phyloP scores from a whole-genome alignment of 75 land plant species.

The Sequoiadendron giganteum region DNA sequence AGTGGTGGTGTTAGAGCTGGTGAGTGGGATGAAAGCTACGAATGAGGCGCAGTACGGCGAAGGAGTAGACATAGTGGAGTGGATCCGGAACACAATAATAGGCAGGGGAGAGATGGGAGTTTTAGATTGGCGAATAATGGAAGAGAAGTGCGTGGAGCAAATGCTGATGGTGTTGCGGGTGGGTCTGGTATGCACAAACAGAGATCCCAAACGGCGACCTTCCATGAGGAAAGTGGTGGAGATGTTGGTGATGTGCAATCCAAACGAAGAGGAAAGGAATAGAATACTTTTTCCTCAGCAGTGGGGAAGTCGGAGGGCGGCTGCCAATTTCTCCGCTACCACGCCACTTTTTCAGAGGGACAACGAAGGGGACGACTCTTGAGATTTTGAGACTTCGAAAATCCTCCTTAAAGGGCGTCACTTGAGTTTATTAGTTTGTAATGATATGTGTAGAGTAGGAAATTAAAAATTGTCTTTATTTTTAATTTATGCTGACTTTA shows the following conservation, averaged over 20 bases:
- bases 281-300: not conserved
- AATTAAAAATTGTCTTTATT: too few relatives aligned
- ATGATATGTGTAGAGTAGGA: too few relatives aligned
- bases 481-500: too few relatives aligned
- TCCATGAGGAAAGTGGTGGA: constrained; percentile 44
- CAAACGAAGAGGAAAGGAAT: not conserved
- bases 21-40: constrained; percentile 15
- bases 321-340: not conserved
- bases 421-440: too few relatives aligned
- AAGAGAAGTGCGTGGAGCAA: constrained; percentile 16
- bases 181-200: constrained; percentile 32
- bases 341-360: not conserved
- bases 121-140: constrained; percentile 8
- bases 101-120: not conserved
- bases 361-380: not conserved
- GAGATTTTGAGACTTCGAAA: too few relatives aligned
- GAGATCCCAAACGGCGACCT: constrained; percentile 26
- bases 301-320: not conserved
- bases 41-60: constrained; percentile 14
- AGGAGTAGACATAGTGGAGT: constrained; percentile 18
- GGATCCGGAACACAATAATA: constrained; percentile 10
- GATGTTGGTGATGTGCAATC: not conserved
- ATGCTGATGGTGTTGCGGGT: constrained; percentile 27
- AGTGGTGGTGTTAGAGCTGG: constrained; percentile 23
- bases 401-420: too few relatives aligned